Base-by-base conservation (phyloP, 106 monocot genomes). In the Acorus calamus region DNA sequence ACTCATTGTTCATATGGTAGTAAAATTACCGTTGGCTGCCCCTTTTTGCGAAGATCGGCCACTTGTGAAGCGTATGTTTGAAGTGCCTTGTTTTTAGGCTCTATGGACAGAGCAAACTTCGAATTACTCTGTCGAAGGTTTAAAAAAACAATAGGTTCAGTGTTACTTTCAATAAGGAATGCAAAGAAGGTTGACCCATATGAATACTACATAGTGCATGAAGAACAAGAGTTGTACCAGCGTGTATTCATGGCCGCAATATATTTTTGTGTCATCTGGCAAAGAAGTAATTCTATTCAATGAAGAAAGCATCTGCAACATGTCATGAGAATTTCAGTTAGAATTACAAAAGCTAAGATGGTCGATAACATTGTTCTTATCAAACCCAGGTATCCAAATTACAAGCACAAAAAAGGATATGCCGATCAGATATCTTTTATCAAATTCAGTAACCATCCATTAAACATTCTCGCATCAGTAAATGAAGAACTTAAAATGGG, bases 211-310 rank as follows among this genome's bases (percentile, higher is more conserved):
- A 28, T 4, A 6, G 2, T 41, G 14, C 60, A 11, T 10, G 51
- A 5, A 48, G 47, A 44, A 43, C 4, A 56, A 57, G 12, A 49
- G 64, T 9, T 11, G 47, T 10, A 93, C 93, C 83, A 83, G 65
- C 14, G 93, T 94, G 66, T 94, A 89, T 71, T 94, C 89, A 71
- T 94, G 93, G 46, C 93, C 93, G 45, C 93, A 94, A 52, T 94
- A 94, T 72, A 94, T 65, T 49, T 76, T 84, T 56, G 93, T 94
- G 4, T 80, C 79, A 58, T 86, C 89, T 42, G 93, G 93, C 60
- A 94, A 81, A 53, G 89, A 71, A 73, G 67, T 69, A 43, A 94
- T 78, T 60, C 78, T 86, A 47, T 74, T 57, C 41, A 94, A 89
- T 5, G 93, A 94, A 75, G 74, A n/a, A 47, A 66, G 56, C 93